phyloP scores from a whole-genome alignment of 805 yeast genomes.

The Pachysolen tannophilus region DNA sequence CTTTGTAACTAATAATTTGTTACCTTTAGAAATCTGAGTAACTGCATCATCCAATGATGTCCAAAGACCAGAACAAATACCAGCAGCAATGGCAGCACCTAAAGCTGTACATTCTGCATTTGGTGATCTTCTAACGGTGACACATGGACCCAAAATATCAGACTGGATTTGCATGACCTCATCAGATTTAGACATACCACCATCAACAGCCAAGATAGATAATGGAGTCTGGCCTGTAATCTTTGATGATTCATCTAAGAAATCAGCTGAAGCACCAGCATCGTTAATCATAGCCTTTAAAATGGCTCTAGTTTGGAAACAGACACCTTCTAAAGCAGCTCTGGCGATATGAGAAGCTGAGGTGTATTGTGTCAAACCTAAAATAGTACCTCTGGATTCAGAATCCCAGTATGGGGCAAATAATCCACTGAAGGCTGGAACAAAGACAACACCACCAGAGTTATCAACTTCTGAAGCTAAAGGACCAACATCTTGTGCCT shows the following conservation, averaged over 20 bases:
- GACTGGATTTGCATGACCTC: constrained; percentile 93
- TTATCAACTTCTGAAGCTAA: constrained; percentile 74
- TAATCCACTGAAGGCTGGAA: constrained; percentile 90
- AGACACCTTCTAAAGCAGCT: constrained; percentile 92
- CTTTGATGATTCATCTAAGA: constrained; percentile 41
- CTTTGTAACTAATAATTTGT: constrained; percentile 11
- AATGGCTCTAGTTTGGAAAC: constrained; percentile 89
- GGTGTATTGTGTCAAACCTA: constrained; percentile 91
- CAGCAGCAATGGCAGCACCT: constrained; percentile 96
- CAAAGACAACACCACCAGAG: constrained; percentile 89
- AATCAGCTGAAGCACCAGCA: constrained; percentile 55
- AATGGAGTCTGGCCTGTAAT: constrained; percentile 33
- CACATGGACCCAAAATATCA: constrained; percentile 83
- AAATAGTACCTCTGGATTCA: constrained; percentile 84
- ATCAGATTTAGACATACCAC: constrained; percentile 89
- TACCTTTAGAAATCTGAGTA: constrained; percentile 27
- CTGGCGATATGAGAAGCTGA: constrained; percentile 86
- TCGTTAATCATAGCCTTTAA: constrained; percentile 85
- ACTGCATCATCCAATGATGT: constrained; percentile 61
- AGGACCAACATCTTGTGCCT: constrained; percentile 84
- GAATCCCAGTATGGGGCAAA: constrained; percentile 97
- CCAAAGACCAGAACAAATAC: constrained; percentile 69
- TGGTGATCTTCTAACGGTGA: constrained; percentile 70
- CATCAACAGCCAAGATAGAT: constrained; percentile 71
- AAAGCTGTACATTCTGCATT: constrained; percentile 89